Conservation (phyloP, 352 stramenopile species). For the Pythium aquatile region DNA sequence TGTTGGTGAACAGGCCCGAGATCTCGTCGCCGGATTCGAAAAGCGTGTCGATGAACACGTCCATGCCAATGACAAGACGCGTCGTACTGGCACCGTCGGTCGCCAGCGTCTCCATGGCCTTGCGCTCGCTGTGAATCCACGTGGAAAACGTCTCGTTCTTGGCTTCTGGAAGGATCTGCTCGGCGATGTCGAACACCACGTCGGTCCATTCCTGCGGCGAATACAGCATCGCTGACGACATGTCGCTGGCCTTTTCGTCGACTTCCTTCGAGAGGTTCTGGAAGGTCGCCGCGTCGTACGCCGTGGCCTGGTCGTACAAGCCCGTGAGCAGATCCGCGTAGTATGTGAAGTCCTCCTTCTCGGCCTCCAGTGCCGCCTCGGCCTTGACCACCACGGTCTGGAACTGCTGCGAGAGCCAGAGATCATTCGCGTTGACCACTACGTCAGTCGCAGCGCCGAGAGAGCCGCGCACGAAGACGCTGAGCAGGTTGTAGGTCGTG, state of each 20-base stretch:
- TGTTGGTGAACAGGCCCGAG: too few relatives aligned
- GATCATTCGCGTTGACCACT: not conserved
- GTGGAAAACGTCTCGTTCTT: too few relatives aligned
- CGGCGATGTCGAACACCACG: constrained; percentile 18
- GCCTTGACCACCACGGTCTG: not conserved
- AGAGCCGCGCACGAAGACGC: not conserved
- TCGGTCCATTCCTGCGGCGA: constrained; percentile 1
- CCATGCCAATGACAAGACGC: too few relatives aligned
- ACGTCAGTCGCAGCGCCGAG: constrained; percentile 4
- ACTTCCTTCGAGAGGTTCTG: not conserved
- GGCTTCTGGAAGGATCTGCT: not conserved
- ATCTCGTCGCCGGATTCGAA: too few relatives aligned
- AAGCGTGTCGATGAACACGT: too few relatives aligned
- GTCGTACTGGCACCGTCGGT: too few relatives aligned
- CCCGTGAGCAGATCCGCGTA: constrained; percentile 3
- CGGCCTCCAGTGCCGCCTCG: not conserved
- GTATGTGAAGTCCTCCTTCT: not conserved
- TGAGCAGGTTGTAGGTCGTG: constrained; percentile 9
- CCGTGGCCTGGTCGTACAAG: not conserved
- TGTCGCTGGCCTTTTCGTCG: too few relatives aligned
- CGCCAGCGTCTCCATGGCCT: too few relatives aligned
- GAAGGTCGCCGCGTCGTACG: not conserved
- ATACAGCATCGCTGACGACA: constrained; percentile 7
- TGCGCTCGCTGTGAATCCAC: too few relatives aligned
- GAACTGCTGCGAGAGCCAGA: constrained; percentile 6